Evolutionary conservation across 352 stramenopile species (phyloP), one percentile per base, ranked within the genome.

Genomic region (Globisporangium spinosum): DNA sequence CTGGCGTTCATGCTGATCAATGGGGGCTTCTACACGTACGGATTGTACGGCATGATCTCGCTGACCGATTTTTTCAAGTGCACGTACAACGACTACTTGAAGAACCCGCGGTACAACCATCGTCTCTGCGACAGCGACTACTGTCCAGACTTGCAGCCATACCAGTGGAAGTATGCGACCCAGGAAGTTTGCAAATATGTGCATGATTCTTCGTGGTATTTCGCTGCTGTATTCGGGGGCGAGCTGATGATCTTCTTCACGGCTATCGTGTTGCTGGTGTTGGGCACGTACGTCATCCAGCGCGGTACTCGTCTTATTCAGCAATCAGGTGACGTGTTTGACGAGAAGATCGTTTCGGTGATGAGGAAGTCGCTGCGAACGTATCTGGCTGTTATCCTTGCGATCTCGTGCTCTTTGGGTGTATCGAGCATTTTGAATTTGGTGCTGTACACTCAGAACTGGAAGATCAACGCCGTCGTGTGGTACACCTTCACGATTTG

Each of bases 61-160:
- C 77, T 94, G 65, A 89, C 78, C 0, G 77, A 87, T 60, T 86
- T 95, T 55, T 89, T 89, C 80, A 93, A 93, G 69, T 95, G 88
- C 71, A 77, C 88, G 25, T 95, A 95, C 72, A 80, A 93, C 59
- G 88, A 95, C 65, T 95, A 95, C 74, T 72, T 95, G 22, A 91
- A 89, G 75, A 95, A 95, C 68, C 85, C 83, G 7, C 80, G 82
- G 43, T 93, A 93, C 71, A 80, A 65, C 38, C 77, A 82, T 64
- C 81, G 79, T 6, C 62, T 91, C 63, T 93, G 83, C 53, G 80
- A 87, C 23, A 77, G 78, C 25, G 85, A 93, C 71, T 93, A 90
- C 60, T 93, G 83, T 35, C 87, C 85, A 0, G 87, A 95, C 66
- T 68, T 95, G 47, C 85, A 95, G 70, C 88, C 88, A 23, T 80